Conservation (phyloP, 1,284 basidiomycete species). For the Microbotryum silenes-acaulis region DNA sequence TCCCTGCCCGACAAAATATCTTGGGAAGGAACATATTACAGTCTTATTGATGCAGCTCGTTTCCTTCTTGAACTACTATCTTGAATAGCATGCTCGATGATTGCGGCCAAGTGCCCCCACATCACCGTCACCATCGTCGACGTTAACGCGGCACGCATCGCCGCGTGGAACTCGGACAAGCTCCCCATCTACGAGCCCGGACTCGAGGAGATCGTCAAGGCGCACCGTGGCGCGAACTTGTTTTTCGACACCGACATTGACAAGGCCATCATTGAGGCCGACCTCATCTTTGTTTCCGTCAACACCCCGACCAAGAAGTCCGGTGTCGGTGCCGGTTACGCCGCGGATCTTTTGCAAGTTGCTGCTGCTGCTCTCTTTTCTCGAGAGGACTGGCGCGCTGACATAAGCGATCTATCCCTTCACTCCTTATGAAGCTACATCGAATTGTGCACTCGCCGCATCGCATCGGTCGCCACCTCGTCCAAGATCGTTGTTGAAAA, state of each 20-base stretch:
- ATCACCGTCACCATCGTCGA: conserved; percentile 96
- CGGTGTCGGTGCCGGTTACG: conserved; percentile 93
- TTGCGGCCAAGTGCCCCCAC: conserved; percentile 84
- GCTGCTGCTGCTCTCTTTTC: neutral
- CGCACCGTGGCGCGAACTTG: conserved; percentile 84
- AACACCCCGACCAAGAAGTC: conserved; percentile 99
- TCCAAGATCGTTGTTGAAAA: conserved; percentile 99
- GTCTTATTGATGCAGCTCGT: too few relatives aligned
- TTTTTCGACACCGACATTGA: conserved; percentile 97
- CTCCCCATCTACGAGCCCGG: conserved; percentile 93
- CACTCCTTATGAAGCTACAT: conserved; percentile 63
- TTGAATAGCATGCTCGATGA: conserved; percentile 33
- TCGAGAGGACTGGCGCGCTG: neutral
- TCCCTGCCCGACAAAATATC: too few relatives aligned
- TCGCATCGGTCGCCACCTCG: conserved; percentile 79
- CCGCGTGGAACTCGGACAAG: conserved; percentile 77
- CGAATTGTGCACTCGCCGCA: conserved; percentile 89
- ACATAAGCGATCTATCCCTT: neutral
- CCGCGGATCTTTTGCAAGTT: conserved; percentile 88
- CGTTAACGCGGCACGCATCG: conserved; percentile 86
- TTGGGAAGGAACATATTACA: too few relatives aligned
- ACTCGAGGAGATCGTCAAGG: conserved; percentile 82
- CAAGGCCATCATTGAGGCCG: conserved; percentile 82
- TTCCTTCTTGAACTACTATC: too few relatives aligned
- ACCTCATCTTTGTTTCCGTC: conserved; percentile 59